Base-by-base conservation (phyloP, 768 basidiomycete genomes). In the Favolaschia claudopus region DNA sequence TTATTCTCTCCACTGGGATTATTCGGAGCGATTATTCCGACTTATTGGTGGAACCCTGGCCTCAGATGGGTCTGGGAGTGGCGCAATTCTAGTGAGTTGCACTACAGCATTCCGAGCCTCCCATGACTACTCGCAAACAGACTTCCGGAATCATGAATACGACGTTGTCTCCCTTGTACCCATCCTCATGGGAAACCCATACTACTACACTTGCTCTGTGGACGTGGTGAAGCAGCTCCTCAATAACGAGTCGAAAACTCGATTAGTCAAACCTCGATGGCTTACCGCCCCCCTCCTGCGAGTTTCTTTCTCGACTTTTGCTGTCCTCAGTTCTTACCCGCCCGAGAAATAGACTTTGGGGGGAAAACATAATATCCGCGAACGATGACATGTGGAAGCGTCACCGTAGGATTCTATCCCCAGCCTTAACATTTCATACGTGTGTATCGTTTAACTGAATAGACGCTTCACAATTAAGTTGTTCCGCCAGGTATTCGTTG, bases 381-480 rank as follows among this genome's bases (percentile, higher is more conserved):
- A 46, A 46, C n/a, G 45, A 32, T 22, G 45, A 46, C 27, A 33
- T 22, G 19, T 46, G 29, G 45, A 46, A 46, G 45, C 45, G 45
- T 19, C 45, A 46, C n/a, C 45, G 45, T 7, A 28, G 29, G 12
- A 46, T 33, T 46, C 13, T 46, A 32, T 28, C 45, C n/a, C 45
- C 45, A 12, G 15, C 29, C 14, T 46, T 46, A n/a, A 32, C 7
- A 28, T 12, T 32, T n/a, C 12, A 32, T 5, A 31, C 45, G 45
- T 46, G n/a, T n/a, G n/a, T n/a, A n/a, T n/a, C n/a, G n/a, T n/a
- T n/a, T n/a, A n/a, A n/a, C n/a, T n/a, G n/a, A n/a, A n/a, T n/a
- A n/a, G n/a, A n/a, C n/a, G n/a, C n/a, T n/a, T n/a, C n/a, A n/a
- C n/a, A n/a, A n/a, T n/a, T n/a, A n/a, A n/a, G n/a, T n/a, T n/a